phyloP scores from a whole-genome alignment of 495 filamentous ascomycete genomes.

The Penicillium canescens region DNA sequence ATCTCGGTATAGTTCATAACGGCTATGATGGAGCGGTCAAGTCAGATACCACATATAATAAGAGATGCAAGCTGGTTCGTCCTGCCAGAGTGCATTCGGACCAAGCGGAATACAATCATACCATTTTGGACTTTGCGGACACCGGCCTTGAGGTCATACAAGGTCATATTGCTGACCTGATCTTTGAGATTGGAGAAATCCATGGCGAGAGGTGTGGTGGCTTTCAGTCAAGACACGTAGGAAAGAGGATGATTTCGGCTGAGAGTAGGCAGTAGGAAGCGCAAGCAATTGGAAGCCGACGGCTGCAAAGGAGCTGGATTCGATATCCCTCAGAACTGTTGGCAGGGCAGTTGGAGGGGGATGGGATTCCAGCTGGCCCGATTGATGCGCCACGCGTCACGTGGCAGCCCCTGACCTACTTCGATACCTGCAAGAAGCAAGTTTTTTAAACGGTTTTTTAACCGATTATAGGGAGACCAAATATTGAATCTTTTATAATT shows the following conservation, averaged over 20 bases:
- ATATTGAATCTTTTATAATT: slow-evolving; percentile 1
- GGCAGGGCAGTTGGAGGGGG: slow-evolving; percentile 17
- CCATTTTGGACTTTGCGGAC: slow-evolving; percentile 99
- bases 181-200: slow-evolving; percentile 85
- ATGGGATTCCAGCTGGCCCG: slow-evolving; percentile 38
- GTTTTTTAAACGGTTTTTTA: too few species aligned
- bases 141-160: slow-evolving; percentile 97
- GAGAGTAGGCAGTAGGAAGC: not conserved
- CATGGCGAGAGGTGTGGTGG: slow-evolving; percentile 53
- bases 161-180: slow-evolving; percentile 86
- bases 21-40: slow-evolving; percentile 52
- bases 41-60: slow-evolving; percentile 3
- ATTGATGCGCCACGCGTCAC: slow-evolving; percentile 38
- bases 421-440: not conserved
- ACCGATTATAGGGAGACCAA: not conserved
- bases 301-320: slow-evolving; percentile 15
- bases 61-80: slow-evolving; percentile 12
- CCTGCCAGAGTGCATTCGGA: not conserved
- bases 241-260: not conserved
- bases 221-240: slow-evolving; percentile 17
- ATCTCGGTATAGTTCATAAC: slow-evolving; percentile 99
- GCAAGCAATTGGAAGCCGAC: slow-evolving; percentile 11
- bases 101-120: slow-evolving; percentile 37
- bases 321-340: slow-evolving; percentile 19
- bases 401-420: slow-evolving; percentile 38